Evolutionary conservation across 441 rosid species (phyloP).

Genomic region (Rhodomyrtus psidioides): DNA sequence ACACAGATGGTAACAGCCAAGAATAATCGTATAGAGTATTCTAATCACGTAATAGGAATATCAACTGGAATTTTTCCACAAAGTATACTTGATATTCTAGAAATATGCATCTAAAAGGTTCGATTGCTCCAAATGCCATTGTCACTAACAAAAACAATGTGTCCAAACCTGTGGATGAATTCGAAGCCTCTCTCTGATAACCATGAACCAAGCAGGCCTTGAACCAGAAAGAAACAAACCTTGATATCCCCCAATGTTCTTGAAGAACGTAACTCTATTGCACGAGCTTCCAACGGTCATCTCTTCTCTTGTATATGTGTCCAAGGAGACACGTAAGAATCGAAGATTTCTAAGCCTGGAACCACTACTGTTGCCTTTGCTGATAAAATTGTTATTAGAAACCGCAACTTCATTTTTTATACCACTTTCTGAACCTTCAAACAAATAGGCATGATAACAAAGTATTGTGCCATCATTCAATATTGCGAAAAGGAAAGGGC

Average conservation of each 20-base stretch:
- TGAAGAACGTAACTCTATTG: constrained; percentile 80
- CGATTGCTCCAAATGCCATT: background rate
- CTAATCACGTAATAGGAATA: background rate
- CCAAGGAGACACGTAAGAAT: constrained; percentile 65
- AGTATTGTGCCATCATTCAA: constrained; percentile 92
- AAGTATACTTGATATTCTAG: background rate
- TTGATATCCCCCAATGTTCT: constrained; percentile 77
- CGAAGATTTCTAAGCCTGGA: constrained; percentile 88
- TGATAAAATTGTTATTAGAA: constrained; percentile 36
- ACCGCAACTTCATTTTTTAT: constrained; percentile 47
- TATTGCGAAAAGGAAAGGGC: constrained; percentile 86
- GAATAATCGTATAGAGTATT: background rate
- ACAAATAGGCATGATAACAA: constrained; percentile 89
- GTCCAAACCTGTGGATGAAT: constrained; percentile 90
- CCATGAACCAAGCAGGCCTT: constrained; percentile 97
- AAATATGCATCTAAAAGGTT: background rate
- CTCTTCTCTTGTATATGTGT: constrained; percentile 79
- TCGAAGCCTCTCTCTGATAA: constrained; percentile 85
- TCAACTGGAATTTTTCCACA: background rate
- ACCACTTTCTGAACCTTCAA: constrained; percentile 66
- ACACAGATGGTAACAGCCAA: background rate
- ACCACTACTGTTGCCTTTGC: constrained; percentile 33
- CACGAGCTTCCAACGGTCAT: constrained; percentile 36
- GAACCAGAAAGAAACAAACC: constrained; percentile 95
- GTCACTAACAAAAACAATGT: background rate